Evolutionary conservation across 1,284 basidiomycete genomes (phyloP).

Genomic region (Puccinia novopanici): DNA sequence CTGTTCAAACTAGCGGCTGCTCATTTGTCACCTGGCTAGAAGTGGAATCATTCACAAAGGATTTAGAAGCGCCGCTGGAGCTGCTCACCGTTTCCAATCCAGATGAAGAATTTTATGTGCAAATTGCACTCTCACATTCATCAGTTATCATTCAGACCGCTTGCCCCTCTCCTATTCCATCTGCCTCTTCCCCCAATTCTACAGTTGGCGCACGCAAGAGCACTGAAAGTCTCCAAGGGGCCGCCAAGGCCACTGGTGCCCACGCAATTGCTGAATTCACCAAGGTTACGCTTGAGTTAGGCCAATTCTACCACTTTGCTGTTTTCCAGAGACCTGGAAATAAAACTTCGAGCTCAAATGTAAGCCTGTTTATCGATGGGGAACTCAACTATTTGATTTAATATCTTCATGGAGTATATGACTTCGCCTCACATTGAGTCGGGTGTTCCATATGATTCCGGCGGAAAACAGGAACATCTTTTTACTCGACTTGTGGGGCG

Average conservation of each 20-base stretch:
- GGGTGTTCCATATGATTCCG: constrained; percentile 77
- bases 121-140: constrained; percentile 35
- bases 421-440: constrained; percentile 77
- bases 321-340: constrained; percentile 38
- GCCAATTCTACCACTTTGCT: constrained; percentile 45
- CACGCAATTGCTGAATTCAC: constrained; percentile 24
- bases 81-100: constrained; percentile 46
- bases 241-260: neutral
- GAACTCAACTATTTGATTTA: too few species aligned
- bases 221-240: neutral
- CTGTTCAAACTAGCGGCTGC: constrained; percentile 37
- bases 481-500: constrained; percentile 79
- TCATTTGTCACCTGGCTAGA: constrained; percentile 44
- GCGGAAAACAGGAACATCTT: constrained; percentile 78
- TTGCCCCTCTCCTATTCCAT: neutral
- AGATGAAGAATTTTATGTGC: constrained; percentile 35
- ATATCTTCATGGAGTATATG: constrained; percentile 72
- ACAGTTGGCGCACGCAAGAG: neutral
- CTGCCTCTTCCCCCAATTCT: constrained; percentile 1
- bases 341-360: constrained; percentile 25
- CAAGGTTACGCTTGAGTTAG: constrained; percentile 6
- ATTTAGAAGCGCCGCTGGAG: constrained; percentile 18
- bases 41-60: constrained; percentile 44
- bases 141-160: constrained; percentile 39
- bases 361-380: constrained; percentile 40